These are phyloP conservation scores for Podospora fimiseda DNA, from an alignment of 495 filamentous ascomycete species.

Conservation along the genomic window DNA sequence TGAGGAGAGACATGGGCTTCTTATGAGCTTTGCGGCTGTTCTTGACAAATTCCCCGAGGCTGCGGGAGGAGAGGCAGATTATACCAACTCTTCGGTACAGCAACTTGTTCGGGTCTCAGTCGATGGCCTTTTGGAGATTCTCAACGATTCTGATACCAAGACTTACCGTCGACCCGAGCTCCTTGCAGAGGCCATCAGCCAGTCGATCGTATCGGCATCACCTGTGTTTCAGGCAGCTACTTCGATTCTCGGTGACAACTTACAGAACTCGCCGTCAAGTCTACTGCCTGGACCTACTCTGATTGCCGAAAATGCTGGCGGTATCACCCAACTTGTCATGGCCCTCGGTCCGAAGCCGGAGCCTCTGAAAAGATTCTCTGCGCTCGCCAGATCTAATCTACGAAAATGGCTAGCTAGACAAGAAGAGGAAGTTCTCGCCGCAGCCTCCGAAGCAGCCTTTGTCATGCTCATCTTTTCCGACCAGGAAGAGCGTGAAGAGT, in stretches of 20 bases:
- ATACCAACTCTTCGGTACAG: not conserved
- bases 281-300: slow-evolving; percentile 20
- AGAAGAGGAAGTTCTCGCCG: slow-evolving; percentile 36
- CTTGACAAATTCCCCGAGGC: slow-evolving; percentile 31
- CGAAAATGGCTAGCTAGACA: slow-evolving; percentile 35
- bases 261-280: not conserved
- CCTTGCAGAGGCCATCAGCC: slow-evolving; percentile 57
- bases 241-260: not conserved
- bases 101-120: slow-evolving; percentile 13
- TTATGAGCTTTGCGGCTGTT: slow-evolving; percentile 52
- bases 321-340: slow-evolving; percentile 14
- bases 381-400: slow-evolving; percentile 26
- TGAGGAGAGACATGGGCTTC: slow-evolving; percentile 61
- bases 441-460: slow-evolving; percentile 38
- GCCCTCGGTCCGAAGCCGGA: slow-evolving; percentile 6
- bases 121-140: slow-evolving; percentile 23
- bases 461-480: slow-evolving; percentile 33
- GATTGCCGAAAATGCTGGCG: slow-evolving; percentile 7
- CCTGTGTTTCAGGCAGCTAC: slow-evolving; percentile 31
- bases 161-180: slow-evolving; percentile 60
- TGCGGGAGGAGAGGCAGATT: not conserved
- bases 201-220: slow-evolving; percentile 44
- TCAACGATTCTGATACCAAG: slow-evolving; percentile 30
- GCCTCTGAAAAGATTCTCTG: slow-evolving; percentile 8
- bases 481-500: slow-evolving; percentile 20